Evolutionary conservation across 331 rosid species (phyloP), one percentile per base, ranked within the genome.

Genomic region (Pyrus hybrid): DNA sequence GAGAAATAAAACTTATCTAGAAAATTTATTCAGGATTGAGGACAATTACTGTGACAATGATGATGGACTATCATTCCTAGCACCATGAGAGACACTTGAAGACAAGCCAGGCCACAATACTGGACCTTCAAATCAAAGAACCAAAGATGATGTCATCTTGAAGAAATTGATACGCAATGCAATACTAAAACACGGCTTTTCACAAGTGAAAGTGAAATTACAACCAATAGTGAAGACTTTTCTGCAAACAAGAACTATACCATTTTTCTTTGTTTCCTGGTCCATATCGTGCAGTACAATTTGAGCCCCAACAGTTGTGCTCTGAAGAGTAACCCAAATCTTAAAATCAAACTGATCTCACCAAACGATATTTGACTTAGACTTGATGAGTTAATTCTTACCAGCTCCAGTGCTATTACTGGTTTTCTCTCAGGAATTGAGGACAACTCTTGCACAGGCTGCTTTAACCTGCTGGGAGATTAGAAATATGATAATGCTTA

Each of bases 101-200:
- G 89, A 80, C 84, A 87, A 83, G 77, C 85, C 89, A 62, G 96
- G 89, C 96, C 91, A 90, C 84, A 85, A 80, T 80, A 75, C 80
- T 78, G 83, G 82, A 82, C 85, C 88, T 81, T 82, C 76, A 22
- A 51, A 71, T 45, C 41, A 70, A 3, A 11, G 33, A 81, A 69
- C 6, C 72, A 58, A 63, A 71, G 22, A 8, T 58, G 49, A 49
- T 56, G 76, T 32, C 22, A 37, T 29, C 56, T 63, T n/a, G 21
- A 43, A 23, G 26, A 72, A 68, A 71, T 20, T 68, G 22, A 14
- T 13, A 63, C 12, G 18, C 21, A 61, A 66, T 11, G 18, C 67
- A 16, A 45, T 23, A 74, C 13, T 13, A 43, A 43, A 20, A 35
- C 23, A 28, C 13, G 4, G 25, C 45, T 20, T 37, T 58, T 32